phyloP scores from a whole-genome alignment of 179 eudicot species.

The Camellia oleifera region DNA sequence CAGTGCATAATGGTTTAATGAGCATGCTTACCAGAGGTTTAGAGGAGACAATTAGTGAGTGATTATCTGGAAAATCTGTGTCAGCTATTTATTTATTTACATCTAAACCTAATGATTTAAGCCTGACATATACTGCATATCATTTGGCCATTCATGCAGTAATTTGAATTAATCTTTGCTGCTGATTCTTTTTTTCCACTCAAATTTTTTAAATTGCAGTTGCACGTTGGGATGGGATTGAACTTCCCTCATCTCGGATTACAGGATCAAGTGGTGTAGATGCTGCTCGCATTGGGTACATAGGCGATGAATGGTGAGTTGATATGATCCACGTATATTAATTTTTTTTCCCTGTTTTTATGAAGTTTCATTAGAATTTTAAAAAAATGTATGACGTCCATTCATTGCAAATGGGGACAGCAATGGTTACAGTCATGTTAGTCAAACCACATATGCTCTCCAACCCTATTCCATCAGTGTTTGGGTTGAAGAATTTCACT shows the following conservation, averaged over 20 bases:
- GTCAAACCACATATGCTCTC: background rate
- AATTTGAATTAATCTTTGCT: background rate
- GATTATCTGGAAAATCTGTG: background rate
- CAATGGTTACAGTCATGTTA: background rate
- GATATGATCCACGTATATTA: background rate
- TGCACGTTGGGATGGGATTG: conserved; percentile 68
- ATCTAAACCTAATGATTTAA: background rate
- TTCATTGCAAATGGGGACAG: background rate
- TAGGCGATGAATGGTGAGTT: conserved; percentile 90
- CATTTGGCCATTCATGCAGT: background rate
- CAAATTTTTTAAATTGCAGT: conserved; percentile 43
- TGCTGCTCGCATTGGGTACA: conserved; percentile 60
- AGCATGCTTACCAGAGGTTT: conserved; percentile 40
- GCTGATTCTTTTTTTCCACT: background rate
- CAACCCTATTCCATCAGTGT: background rate
- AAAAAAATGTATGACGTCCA: background rate
- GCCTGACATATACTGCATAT: background rate
- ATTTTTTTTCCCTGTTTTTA: background rate
- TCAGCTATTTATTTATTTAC: background rate
- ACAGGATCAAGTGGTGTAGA: conserved; percentile 22
- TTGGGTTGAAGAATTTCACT: conserved; percentile 4
- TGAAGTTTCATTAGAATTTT: background rate
- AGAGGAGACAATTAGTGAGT: conserved; percentile 62
- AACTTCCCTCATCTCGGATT: conserved; percentile 29
- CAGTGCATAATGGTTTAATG: conserved; percentile 30